Conservation (phyloP, 1,284 basidiomycete species). For the Ceratobasidium sp. region DNA sequence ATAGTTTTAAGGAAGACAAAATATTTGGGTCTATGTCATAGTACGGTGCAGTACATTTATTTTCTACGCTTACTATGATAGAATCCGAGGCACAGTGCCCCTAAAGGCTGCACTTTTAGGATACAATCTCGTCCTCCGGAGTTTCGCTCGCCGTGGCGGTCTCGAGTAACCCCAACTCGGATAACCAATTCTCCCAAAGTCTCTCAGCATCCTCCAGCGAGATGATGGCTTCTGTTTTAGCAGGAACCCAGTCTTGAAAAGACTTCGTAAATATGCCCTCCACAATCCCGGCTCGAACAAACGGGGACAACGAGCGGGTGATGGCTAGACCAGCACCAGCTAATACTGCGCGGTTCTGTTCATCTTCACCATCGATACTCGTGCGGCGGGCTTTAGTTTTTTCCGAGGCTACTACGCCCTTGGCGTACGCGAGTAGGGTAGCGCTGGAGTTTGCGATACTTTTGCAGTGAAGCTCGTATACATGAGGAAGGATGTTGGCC, state of each 20-base stretch:
- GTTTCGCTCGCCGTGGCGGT: not conserved
- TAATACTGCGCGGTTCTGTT: conserved; percentile 32
- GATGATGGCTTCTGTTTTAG: conserved; percentile 24
- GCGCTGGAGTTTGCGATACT: conserved; percentile 61
- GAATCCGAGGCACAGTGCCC: not conserved
- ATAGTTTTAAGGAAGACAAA: no score
- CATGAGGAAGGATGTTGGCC: conserved; percentile 60
- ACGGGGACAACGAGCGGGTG: conserved; percentile 8
- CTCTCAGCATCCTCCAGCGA: conserved; percentile 21
- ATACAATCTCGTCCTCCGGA: not conserved
- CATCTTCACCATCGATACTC: conserved; percentile 38
- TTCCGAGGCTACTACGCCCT: conserved; percentile 40
- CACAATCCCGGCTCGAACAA: conserved; percentile 27
- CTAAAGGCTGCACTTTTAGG: no score
- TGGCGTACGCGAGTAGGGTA: conserved; percentile 61
- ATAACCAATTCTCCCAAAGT: conserved; percentile 29
- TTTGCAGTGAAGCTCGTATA: conserved; percentile 63
- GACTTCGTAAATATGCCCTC: conserved; percentile 33
- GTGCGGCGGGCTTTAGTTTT: conserved; percentile 40
- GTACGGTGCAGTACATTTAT: not conserved
- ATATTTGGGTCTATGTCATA: no score
- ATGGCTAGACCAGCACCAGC: conserved; percentile 36
- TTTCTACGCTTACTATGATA: not conserved
- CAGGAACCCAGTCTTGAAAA: conserved; percentile 18
- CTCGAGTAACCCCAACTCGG: conserved; percentile 25